Conservation (phyloP, 2,329 filamentous ascomycete species). For the Pyricularia pennisetigena region DNA sequence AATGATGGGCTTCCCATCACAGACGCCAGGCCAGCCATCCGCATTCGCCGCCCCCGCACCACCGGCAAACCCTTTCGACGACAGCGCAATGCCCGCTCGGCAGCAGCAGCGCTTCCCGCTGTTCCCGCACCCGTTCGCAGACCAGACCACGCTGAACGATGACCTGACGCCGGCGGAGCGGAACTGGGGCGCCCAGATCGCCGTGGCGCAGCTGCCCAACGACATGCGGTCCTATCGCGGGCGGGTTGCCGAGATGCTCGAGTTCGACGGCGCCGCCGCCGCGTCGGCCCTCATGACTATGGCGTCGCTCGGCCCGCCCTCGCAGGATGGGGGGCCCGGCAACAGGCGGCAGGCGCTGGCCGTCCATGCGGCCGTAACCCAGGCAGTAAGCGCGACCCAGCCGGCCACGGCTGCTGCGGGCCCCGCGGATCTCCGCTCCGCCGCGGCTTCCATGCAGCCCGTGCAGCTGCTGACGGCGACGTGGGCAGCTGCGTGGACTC, state of each 20-base stretch:
- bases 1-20: not conserved
- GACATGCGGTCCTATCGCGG: not conserved
- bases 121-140: conserved; percentile 1
- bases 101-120: not conserved
- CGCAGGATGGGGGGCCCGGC: not conserved
- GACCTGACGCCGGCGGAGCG: not conserved
- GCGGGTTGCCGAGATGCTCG: not conserved
- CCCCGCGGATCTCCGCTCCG: not conserved
- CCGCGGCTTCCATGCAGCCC: not conserved
- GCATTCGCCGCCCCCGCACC: not conserved
- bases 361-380: not conserved
- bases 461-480: not conserved
- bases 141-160: not conserved
- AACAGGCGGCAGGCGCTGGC: not conserved
- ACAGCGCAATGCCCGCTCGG: not conserved
- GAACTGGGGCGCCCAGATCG: not conserved
- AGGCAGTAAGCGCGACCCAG: not conserved
- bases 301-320: not conserved
- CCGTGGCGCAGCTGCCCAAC: not conserved
- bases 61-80: not conserved
- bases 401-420: no score
- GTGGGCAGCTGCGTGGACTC: not conserved
- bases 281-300: not conserved
- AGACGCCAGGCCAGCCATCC: not conserved
- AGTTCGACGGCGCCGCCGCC: not conserved